Conservation (phyloP, 805 yeast species). For the Metschnikowia santaceciliae region DNA sequence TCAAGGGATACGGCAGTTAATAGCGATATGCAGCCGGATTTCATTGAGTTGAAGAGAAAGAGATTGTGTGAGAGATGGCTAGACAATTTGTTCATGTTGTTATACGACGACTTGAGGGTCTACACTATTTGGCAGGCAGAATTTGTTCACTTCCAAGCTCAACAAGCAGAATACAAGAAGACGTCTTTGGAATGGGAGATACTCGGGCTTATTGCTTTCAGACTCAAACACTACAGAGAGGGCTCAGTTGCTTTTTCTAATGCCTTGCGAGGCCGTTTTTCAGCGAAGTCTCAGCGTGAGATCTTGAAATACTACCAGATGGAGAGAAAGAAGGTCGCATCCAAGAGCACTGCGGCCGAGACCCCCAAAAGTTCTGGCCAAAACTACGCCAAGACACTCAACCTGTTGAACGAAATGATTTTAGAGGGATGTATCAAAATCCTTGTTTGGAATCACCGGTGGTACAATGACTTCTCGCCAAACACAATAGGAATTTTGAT, state of each 20-base stretch:
- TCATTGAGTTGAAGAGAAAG: slow-evolving; percentile 54
- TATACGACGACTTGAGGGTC: slow-evolving; percentile 70
- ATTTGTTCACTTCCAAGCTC: slow-evolving; percentile 81
- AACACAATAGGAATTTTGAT: slow-evolving; percentile 53
- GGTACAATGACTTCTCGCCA: slow-evolving; percentile 92
- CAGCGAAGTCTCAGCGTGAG: slow-evolving; percentile 74
- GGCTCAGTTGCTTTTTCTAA: slow-evolving; percentile 80
- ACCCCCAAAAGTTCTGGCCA: slow-evolving; percentile 18
- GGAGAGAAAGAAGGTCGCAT: slow-evolving; percentile 41
- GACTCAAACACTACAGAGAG: slow-evolving; percentile 82
- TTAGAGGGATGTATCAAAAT: slow-evolving; percentile 70
- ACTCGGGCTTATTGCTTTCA: slow-evolving; percentile 77
- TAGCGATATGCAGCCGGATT: slow-evolving; percentile 13
- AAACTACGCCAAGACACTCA: slow-evolving; percentile 37
- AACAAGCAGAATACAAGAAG: slow-evolving; percentile 73
- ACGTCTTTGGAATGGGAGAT: slow-evolving; percentile 89
- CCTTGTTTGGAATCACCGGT: slow-evolving; percentile 96
- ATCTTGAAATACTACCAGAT: slow-evolving; percentile 60
- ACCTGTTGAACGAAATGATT: slow-evolving; percentile 50
- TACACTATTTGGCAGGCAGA: slow-evolving; percentile 95
- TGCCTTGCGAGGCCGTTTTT: slow-evolving; percentile 71
- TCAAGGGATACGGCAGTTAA: slow-evolving; percentile 15
- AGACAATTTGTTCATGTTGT: slow-evolving; percentile 63
- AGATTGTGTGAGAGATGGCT: slow-evolving; percentile 72
- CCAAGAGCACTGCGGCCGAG: slow-evolving; percentile 18